Evolutionary conservation across 2,329 filamentous ascomycete genomes (phyloP).

Genomic region (Madurella mycetomatis): DNA sequence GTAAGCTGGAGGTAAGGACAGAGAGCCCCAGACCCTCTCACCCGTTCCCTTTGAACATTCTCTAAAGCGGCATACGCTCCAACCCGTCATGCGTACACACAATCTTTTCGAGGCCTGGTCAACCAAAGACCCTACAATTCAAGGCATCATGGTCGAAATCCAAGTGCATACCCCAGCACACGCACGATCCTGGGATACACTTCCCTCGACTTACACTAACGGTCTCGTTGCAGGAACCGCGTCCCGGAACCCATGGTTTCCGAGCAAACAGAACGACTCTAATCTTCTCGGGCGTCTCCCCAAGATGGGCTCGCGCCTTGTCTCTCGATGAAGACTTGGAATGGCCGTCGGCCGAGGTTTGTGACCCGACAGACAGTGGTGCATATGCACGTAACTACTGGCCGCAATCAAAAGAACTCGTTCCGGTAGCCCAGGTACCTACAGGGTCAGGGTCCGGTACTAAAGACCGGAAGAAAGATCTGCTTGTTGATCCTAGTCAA

Average conservation of each 20-base stretch:
- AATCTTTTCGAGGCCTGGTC: not conserved
- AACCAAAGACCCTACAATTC: not conserved
- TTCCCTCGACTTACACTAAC: conserved; percentile 1
- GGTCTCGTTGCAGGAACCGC: not conserved
- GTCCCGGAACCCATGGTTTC: conserved; percentile 5
- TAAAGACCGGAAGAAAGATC: conserved; percentile 27
- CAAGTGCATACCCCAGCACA: not conserved
- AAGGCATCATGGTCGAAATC: too few species aligned
- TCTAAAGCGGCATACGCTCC: not conserved
- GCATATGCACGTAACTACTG: conserved; percentile 29
- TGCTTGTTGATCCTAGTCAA: conserved; percentile 45
- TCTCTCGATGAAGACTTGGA: conserved; percentile 19
- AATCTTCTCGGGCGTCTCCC: conserved; percentile 21
- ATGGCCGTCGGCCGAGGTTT: conserved; percentile 20
- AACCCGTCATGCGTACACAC: not conserved
- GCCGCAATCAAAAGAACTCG: conserved; percentile 21
- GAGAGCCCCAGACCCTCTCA: not conserved
- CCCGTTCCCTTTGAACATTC: not conserved
- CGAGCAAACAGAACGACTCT: not conserved
- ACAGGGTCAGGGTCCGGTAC: conserved; percentile 14
- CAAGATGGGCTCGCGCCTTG: conserved; percentile 26
- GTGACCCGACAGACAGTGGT: conserved; percentile 32
- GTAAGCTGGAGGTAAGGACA: conserved; percentile 30
- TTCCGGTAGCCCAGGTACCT: conserved; percentile 22
- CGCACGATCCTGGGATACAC: not conserved